Percentiles rank a stretch among this genome's conserved stretches.
Evolutionary conservation across 2,329 filamentous ascomycete species (phyloP).

Genomic region (Talaromyces rugulosus): DNA sequence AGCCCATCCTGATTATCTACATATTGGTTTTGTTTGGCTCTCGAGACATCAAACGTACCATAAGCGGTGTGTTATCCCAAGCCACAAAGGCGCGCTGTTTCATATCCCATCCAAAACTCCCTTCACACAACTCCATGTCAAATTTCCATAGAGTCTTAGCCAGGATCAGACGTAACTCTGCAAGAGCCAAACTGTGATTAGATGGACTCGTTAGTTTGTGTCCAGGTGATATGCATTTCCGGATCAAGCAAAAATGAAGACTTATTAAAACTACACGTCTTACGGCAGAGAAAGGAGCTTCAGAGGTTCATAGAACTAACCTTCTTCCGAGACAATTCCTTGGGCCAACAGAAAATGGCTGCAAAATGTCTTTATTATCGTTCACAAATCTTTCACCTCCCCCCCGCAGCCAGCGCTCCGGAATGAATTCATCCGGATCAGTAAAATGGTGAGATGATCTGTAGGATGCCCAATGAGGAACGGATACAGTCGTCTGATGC

Average conservation of each 20-base stretch:
- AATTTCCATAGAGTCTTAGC: neutral
- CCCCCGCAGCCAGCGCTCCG: neutral
- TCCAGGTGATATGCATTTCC: too few relatives aligned
- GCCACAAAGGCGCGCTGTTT: too few relatives aligned
- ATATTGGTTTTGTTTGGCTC: too few relatives aligned
- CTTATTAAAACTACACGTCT: neutral
- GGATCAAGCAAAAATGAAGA: too few relatives aligned
- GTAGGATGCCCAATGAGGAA: neutral
- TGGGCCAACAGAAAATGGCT: neutral
- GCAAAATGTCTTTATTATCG: neutral
- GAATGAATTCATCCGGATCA: neutral
- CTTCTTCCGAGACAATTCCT: neutral
- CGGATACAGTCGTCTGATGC: neutral
- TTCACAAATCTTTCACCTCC: neutral
- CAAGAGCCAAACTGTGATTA: neutral
- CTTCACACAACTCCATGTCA: neutral
- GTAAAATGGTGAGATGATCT: neutral
- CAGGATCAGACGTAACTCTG: neutral
- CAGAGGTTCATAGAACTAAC: neutral
- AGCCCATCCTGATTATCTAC: too few relatives aligned
- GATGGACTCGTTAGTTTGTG: neutral
- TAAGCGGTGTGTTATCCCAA: too few relatives aligned
- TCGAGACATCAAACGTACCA: too few relatives aligned
- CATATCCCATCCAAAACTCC: too few relatives aligned
- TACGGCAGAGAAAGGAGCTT: neutral